Conservation (phyloP, 1,139 yeast species). For the Pneumocystis sp. region DNA sequence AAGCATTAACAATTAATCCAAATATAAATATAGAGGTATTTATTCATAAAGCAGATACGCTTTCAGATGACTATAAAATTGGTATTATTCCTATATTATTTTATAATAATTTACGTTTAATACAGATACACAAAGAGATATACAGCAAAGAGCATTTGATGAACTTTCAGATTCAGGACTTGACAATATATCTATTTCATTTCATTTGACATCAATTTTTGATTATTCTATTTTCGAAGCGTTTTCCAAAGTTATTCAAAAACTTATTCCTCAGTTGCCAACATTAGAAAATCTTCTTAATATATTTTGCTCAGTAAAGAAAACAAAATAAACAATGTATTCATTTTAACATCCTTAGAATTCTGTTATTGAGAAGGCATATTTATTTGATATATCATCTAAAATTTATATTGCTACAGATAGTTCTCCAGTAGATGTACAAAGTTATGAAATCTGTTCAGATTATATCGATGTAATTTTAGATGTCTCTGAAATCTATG, state of each 20-base stretch:
- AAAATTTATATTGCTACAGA: conserved; percentile 94
- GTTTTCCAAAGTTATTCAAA: conserved; percentile 81
- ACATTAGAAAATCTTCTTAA: conserved; percentile 79
- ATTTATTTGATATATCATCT: conserved; percentile 80
- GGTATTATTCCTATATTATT: neutral
- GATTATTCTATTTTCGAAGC: conserved; percentile 96
- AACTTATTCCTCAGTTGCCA: conserved; percentile 76
- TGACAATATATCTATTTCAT: conserved; percentile 81
- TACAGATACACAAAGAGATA: conserved; percentile 87
- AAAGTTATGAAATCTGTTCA: conserved; percentile 90
- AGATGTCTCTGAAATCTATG: conserved; percentile 46
- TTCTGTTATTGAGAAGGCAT: conserved; percentile 82
- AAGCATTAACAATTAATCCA: conserved; percentile 76
- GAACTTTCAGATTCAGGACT: conserved; percentile 78
- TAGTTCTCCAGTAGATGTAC: conserved; percentile 87
- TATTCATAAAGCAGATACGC: conserved; percentile 88
- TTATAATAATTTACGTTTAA: conserved; percentile 20
- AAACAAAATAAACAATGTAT: neutral
- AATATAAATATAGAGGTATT: conserved; percentile 77
- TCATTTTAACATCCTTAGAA: conserved; percentile 33
- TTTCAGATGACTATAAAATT: conserved; percentile 65
- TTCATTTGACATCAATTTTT: conserved; percentile 81
- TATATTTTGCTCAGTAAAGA: conserved; percentile 38
- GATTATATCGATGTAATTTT: conserved; percentile 91
- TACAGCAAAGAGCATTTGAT: conserved; percentile 90